A percentile compares a stretch with the other conserved stretches of the same genome.
phyloP scores from a whole-genome alignment of 768 basidiomycete species.

The Lyophyllum atratum region DNA sequence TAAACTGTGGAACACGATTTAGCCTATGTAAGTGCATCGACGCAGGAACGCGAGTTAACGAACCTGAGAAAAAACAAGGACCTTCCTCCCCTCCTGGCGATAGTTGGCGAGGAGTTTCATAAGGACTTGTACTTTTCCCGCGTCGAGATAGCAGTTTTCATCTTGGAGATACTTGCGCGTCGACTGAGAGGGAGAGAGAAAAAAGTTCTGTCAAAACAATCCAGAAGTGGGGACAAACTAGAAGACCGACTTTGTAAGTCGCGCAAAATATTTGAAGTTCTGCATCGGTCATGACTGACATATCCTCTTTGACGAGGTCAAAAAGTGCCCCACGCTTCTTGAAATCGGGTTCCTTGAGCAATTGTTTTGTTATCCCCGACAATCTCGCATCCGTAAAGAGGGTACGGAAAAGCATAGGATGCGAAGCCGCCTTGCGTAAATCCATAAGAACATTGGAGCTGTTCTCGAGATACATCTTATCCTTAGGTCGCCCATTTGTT shows the following conservation, averaged over 20 bases:
- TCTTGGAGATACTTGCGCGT: slow-evolving; percentile 75
- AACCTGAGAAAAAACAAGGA: slow-evolving; percentile 95
- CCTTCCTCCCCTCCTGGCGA: slow-evolving; percentile 67
- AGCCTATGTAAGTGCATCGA: not conserved
- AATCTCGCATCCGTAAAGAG: slow-evolving; percentile 79
- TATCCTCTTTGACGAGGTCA: slow-evolving; percentile 92
- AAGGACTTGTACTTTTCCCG: slow-evolving; percentile 84
- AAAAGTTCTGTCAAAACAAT: not conserved
- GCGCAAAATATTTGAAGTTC: slow-evolving; percentile 88
- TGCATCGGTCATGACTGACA: slow-evolving; percentile 98
- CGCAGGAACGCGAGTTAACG: slow-evolving; percentile 12
- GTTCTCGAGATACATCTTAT: slow-evolving; percentile 75
- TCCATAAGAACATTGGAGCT: slow-evolving; percentile 97
- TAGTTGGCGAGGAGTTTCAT: slow-evolving; percentile 73
- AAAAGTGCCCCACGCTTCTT: slow-evolving; percentile 78
- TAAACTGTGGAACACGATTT: slow-evolving; percentile 60
- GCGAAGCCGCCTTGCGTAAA: slow-evolving; percentile 92
- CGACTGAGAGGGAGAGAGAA: slow-evolving; percentile 51
- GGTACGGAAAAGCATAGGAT: slow-evolving; percentile 94
- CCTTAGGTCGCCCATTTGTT: slow-evolving; percentile 47
- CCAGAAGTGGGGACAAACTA: not conserved
- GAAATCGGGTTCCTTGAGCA: slow-evolving; percentile 92
- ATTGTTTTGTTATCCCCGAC: slow-evolving; percentile 72
- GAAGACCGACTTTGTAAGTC: slow-evolving; percentile 72
- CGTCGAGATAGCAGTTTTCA: slow-evolving; percentile 75